These are phyloP conservation scores for Diospyros lotus DNA, from an alignment of 148 eudicot genomes.

Conservation along the genomic window DNA sequence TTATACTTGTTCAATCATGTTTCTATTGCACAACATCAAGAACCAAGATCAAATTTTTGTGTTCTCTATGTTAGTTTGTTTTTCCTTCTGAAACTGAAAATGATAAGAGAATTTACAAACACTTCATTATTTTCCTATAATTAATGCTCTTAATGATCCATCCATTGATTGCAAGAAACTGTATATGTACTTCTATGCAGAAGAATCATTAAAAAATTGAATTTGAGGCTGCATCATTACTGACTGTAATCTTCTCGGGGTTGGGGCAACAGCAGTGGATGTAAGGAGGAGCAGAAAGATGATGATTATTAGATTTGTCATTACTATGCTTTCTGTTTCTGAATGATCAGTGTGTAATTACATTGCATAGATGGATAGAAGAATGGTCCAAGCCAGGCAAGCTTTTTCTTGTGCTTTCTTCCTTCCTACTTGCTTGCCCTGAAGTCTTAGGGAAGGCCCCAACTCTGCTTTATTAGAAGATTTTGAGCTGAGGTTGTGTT, in stretches of 20 bases:
- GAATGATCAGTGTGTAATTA: conserved; percentile 29
- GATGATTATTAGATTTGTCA: conserved; percentile 65
- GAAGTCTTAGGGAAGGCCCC: conserved; percentile 33
- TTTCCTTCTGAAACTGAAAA: too few relatives aligned
- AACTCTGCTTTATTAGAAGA: conserved; percentile 39
- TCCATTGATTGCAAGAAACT: too few relatives aligned
- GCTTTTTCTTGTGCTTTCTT: conserved; percentile 35
- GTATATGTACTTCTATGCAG: too few relatives aligned
- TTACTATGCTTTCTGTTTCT: conserved; percentile 35
- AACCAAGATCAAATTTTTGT: too few relatives aligned
- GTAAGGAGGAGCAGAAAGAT: conserved; percentile 39
- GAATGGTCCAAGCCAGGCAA: conserved; percentile 14
- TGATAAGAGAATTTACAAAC: too few relatives aligned
- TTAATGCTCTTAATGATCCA: too few relatives aligned
- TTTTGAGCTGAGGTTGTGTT: conserved; percentile 51
- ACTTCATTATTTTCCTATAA: too few relatives aligned
- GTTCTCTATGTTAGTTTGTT: too few relatives aligned
- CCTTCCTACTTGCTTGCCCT: conserved; percentile 27
- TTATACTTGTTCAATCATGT: too few relatives aligned
- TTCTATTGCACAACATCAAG: too few relatives aligned
- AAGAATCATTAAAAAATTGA: too few relatives aligned
- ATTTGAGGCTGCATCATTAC: too few relatives aligned
- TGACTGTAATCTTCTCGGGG: conserved; percentile 14
- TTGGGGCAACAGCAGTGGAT: conserved; percentile 43
- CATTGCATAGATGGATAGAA: conserved; percentile 30